Conservation (phyloP, 2,329 filamentous ascomycete genomes). For the Alternaria hordeiaustralica region DNA sequence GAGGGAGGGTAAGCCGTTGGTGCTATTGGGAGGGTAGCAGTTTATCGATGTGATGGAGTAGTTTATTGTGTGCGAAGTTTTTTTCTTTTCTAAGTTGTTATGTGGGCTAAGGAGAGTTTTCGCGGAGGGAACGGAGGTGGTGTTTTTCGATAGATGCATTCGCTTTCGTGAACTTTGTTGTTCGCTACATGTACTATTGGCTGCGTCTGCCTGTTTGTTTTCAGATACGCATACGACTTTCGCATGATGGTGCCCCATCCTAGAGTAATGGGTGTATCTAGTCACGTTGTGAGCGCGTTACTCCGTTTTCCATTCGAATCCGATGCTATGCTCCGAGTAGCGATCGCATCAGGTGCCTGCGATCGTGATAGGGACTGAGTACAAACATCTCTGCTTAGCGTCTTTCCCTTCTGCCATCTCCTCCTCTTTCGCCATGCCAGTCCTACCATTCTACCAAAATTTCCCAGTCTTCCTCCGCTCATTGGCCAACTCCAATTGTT, state of each 20-base stretch:
- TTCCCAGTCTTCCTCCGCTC: slow-evolving; percentile 11
- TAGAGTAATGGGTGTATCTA: background rate
- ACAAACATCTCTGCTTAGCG: no score
- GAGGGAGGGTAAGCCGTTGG: background rate
- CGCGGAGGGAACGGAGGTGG: background rate
- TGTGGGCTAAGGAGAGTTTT: background rate
- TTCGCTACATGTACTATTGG: background rate
- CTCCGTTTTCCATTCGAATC: background rate
- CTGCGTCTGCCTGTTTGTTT: background rate
- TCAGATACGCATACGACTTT: background rate
- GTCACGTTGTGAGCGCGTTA: background rate
- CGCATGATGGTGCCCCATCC: background rate
- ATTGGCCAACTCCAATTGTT: slow-evolving; percentile 29
- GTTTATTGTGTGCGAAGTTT: background rate
- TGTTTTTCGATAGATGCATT: background rate
- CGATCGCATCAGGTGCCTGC: no score
- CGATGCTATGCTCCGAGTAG: background rate
- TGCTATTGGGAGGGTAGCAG: background rate
- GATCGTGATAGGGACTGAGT: no score
- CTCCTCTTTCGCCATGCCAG: background rate
- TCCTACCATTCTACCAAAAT: slow-evolving; percentile 7
- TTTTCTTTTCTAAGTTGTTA: background rate
- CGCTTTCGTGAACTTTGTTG: background rate
- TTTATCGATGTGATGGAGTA: background rate
- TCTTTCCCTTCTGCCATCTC: no score